Base-by-base conservation (phyloP, 2,329 filamentous ascomycete species). In the Colletotrichum zoysiae region DNA sequence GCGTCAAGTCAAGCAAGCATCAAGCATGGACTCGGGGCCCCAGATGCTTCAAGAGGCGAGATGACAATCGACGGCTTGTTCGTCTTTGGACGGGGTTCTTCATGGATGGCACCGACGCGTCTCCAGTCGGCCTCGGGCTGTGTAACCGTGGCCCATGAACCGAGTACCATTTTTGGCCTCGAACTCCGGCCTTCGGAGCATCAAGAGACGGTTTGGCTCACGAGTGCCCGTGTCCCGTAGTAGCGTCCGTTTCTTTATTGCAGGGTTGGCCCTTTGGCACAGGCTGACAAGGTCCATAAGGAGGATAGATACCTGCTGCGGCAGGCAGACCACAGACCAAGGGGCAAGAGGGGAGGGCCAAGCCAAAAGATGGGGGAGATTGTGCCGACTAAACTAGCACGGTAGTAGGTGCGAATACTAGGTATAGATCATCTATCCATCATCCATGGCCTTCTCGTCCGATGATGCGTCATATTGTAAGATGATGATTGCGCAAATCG, bases 41-140 rank as follows among this genome's bases (percentile, higher is more conserved):
- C 65, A 50, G 57, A 62, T 67, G 65, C 46, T 23, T 38, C 63
- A 51, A 33, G 40, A 61, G 44, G 50, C 64, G 64, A 71, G 57
- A 71, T 71, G 68, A 71, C 65, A 67, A 71, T 71, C 68, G 50
- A 38, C 68, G 57, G 35, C 18, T 58, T 46, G 48, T 35, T 58
- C 40, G 35, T 42, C 56, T 56, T 56, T 62, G 40, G 53, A 65
- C 42, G 42, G 26, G 35, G 30, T 50, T n/a, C 30, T 61, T 35
- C 61, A 64, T 42, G 67, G 63, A 61, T 67, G 40, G 42, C 62
- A 60, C 53, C 23, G 61, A 56, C 50, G 11, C 16, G 6, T 48
- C 35, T 58, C 64, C 53, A 51, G 53, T 35, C 33, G 35, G n/a
- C 20, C 9, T n/a, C 33, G 55, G 50, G 38, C 38, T 46, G 50